Evolutionary conservation across 768 basidiomycete genomes (phyloP).

Genomic region (Glaciozyma antarctica): DNA sequence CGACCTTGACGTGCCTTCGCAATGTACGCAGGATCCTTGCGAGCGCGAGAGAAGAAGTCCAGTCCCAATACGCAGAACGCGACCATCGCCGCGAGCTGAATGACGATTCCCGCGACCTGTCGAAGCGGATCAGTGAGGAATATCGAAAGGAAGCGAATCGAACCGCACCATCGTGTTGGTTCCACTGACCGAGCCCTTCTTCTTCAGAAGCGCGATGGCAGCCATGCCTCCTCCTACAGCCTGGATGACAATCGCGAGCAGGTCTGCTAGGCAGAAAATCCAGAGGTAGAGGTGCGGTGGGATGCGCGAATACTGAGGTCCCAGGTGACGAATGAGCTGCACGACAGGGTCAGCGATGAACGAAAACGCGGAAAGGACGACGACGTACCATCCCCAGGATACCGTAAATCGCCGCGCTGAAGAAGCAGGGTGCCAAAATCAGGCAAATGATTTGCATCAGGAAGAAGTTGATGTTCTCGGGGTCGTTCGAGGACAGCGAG

Average conservation of each 20-base stretch:
- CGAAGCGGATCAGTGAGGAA: too few relatives aligned
- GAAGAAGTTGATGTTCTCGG: slow-evolving; percentile 34
- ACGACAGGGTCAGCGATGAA: too few relatives aligned
- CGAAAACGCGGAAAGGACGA: too few relatives aligned
- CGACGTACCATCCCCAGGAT: slow-evolving; percentile 32
- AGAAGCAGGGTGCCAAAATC: slow-evolving; percentile 39
- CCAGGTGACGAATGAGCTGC: slow-evolving; percentile 36
- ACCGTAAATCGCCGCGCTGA: slow-evolving; percentile 38
- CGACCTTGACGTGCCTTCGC: neutral
- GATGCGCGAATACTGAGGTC: slow-evolving; percentile 30
- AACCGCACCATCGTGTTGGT: slow-evolving; percentile 37
- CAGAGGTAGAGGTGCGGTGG: slow-evolving; percentile 34
- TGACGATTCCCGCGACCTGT: slow-evolving; percentile 37
- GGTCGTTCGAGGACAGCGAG: too few relatives aligned
- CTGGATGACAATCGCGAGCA: slow-evolving; percentile 38
- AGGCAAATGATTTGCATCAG: slow-evolving; percentile 24
- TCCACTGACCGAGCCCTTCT: slow-evolving; percentile 21
- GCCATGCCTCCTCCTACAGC: slow-evolving; percentile 38
- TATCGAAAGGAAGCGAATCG: too few relatives aligned
- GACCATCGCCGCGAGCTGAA: slow-evolving; percentile 37
- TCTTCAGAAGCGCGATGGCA: slow-evolving; percentile 32
- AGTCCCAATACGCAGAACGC: slow-evolving; percentile 34
- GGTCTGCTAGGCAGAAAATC: slow-evolving; percentile 37
- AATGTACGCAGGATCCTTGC: neutral
- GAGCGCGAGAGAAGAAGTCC: slow-evolving; percentile 26